Evolutionary conservation across 176 grass and related monocot genomes (phyloP), one percentile per base, ranked within the genome.

Genomic region (Elaeis guineensis): DNA sequence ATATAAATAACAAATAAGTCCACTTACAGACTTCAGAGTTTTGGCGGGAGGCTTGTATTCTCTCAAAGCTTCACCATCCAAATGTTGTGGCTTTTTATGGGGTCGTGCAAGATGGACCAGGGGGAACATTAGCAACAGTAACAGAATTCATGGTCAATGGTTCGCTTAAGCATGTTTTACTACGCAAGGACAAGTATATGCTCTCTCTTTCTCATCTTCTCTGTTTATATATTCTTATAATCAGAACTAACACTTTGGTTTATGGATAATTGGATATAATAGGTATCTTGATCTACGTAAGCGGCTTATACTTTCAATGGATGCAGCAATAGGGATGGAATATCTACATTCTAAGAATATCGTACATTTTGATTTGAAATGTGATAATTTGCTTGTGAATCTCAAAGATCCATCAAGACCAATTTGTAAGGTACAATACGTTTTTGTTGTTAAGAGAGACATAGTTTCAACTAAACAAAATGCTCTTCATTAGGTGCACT

Each of bases 361-460:
- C 63, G 81, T 97, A 54, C 92, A 97, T 70, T 97, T 96, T 24
- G 92, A 97, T 83, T 67, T 97, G 72, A 97, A 97, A 76, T 91
- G 92, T n/a, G 92, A 97, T 77, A 97, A 91, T 69, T 71, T 97
- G 62, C 74, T 97, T 21, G 92, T 97, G 58, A 97, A 91, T 78
- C 63, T 97, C 54, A 97, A 88, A 69, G 92, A 97, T 56, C 78
- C 64, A 17, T 82, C 75, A 3, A 72, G 87, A 53, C 92, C 92
- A 35, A 97, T 91, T 74, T 97, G 92, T 83, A 97, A 97, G 80
- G 87, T 85, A 90, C 57, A 57, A 17, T 39, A 30, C 14, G 39
- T 32, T 75, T 53, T 18, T 58, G 8, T 12, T 25, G 11, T 12
- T 14, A 44, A 44, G 9, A 44, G 35, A 44, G 11, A 44, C 35